Evolutionary conservation across 371 early-diverging fungal species (phyloP).

Genomic region (Mortierella sp.): DNA sequence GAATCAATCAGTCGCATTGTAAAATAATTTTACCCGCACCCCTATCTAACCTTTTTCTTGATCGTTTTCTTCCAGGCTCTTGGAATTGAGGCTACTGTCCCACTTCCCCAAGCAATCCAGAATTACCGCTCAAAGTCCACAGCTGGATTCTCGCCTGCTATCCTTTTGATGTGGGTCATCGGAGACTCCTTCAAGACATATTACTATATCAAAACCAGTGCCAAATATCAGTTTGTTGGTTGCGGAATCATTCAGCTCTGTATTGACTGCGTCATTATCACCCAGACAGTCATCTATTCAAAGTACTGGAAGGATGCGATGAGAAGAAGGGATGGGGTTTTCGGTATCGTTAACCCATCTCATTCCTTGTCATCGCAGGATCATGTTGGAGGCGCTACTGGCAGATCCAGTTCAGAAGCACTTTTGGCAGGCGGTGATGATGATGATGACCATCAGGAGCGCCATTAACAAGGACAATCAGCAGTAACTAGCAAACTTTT

Average conservation of each 20-base stretch:
- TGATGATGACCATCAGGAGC: not conserved
- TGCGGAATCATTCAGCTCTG: slow-evolving; percentile 73
- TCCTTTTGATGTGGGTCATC: slow-evolving; percentile 62
- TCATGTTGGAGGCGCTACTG: slow-evolving; percentile 14
- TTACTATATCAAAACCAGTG: slow-evolving; percentile 66
- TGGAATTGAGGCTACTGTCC: slow-evolving; percentile 72
- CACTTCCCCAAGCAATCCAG: slow-evolving; percentile 71
- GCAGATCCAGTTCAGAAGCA: slow-evolving; percentile 36
- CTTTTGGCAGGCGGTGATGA: slow-evolving; percentile 15
- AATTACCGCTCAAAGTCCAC: slow-evolving; percentile 67
- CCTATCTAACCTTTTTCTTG: slow-evolving; percentile 6
- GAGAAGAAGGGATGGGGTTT: not conserved
- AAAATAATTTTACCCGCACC: not conserved
- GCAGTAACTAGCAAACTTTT: not conserved
- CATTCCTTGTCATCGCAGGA: not conserved
- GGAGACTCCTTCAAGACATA: slow-evolving; percentile 77
- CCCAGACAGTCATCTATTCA: slow-evolving; percentile 67
- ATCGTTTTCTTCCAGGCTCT: slow-evolving; percentile 45
- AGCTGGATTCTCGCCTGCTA: slow-evolving; percentile 64
- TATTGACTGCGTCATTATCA: slow-evolving; percentile 69
- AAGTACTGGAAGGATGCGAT: slow-evolving; percentile 31
- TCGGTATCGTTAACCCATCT: not conserved
- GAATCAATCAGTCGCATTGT: slow-evolving; percentile 1
- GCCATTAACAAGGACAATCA: not conserved
- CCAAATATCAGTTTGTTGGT: slow-evolving; percentile 74